Conservation (phyloP, 2,329 filamentous ascomycete species). For the Fusarium sp. region DNA sequence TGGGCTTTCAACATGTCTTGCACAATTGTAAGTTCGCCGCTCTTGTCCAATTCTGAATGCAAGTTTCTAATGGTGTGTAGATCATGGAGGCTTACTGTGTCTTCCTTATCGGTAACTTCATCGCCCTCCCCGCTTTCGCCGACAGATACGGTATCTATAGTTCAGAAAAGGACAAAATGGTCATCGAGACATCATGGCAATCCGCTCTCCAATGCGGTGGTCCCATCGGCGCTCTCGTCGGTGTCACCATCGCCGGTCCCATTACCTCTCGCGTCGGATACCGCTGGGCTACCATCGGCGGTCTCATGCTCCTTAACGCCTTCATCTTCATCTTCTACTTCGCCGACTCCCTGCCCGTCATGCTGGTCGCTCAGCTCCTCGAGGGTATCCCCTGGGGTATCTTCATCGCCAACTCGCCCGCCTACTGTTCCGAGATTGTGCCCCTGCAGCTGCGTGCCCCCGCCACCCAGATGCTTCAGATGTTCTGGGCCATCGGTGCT, state of each 20-base stretch:
- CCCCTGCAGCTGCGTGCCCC: constrained; percentile 67
- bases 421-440: constrained; percentile 70
- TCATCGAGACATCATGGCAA: constrained; percentile 57
- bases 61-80: too few species aligned
- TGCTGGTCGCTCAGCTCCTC: constrained; percentile 65
- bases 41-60: too few species aligned
- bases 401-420: constrained; percentile 71
- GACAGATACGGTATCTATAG: constrained; percentile 51
- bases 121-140: constrained; percentile 55
- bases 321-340: constrained; percentile 66
- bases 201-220: constrained; percentile 51
- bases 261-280: constrained; percentile 53
- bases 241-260: constrained; percentile 53
- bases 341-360: constrained; percentile 54
- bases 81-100: constrained; percentile 64
- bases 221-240: constrained; percentile 52
- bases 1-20: constrained; percentile 63
- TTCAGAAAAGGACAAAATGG: constrained; percentile 34
- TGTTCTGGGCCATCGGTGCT: constrained; percentile 71
- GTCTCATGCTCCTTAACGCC: constrained; percentile 53
- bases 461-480: constrained; percentile 69
- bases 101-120: constrained; percentile 60
- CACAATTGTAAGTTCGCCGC: too few species aligned
- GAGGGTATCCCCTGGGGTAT: constrained; percentile 72
- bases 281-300: constrained; percentile 51